These are phyloP conservation scores for Beauveria pseudobassiana DNA, from an alignment of 2,329 filamentous ascomycete genomes.

Conservation along the genomic window DNA sequence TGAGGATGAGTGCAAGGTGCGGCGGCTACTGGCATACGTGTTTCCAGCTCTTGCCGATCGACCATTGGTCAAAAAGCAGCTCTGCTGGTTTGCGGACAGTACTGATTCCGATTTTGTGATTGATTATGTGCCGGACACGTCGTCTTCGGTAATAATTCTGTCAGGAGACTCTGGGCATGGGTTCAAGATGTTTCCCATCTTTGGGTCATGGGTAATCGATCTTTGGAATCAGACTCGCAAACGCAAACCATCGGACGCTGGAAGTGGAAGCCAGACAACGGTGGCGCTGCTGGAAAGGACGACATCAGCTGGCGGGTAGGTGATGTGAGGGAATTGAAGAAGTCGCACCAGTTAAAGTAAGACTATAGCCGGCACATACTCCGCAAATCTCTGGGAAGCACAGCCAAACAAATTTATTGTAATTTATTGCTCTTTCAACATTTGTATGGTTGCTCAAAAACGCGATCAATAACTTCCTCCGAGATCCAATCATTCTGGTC, in stretches of 20 bases:
- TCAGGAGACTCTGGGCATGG: conserved; percentile 55
- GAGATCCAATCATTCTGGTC: neutral
- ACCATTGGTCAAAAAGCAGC: conserved; percentile 45
- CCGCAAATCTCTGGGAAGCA: neutral
- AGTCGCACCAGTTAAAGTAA: neutral
- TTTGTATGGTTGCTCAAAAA: neutral
- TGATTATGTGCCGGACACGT: conserved; percentile 46
- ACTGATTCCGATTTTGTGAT: conserved; percentile 53
- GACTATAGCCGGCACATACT: neutral
- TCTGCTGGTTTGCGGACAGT: conserved; percentile 61
- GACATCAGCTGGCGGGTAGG: neutral
- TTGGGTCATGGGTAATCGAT: neutral
- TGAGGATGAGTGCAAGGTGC: conserved; percentile 44
- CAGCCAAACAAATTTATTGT: neutral
- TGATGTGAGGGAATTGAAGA: neutral
- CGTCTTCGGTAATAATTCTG: conserved; percentile 38
- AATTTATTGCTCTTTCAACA: neutral
- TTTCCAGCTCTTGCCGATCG: conserved; percentile 45
- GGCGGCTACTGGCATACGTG: conserved; percentile 41
- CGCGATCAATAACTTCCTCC: neutral
- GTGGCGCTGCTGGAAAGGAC: neutral
- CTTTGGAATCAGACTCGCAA: neutral
- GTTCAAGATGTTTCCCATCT: conserved; percentile 55
- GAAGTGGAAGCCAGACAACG: neutral
- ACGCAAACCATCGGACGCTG: neutral